Conservation (phyloP, 306 rosid species). For the Argentina anserina region DNA sequence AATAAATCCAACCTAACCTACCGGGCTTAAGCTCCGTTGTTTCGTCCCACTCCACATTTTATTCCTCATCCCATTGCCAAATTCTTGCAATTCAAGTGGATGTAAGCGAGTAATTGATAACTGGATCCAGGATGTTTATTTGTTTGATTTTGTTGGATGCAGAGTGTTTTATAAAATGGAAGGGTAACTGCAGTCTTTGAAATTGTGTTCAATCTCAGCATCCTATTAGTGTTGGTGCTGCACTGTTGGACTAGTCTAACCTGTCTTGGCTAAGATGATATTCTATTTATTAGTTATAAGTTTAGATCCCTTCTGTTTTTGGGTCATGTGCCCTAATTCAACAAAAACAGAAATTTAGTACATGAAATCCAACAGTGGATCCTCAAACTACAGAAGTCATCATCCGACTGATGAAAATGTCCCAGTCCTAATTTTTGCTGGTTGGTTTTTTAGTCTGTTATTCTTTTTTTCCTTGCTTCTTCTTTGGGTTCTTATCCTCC, state of each 20-base stretch:
- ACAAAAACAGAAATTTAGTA: not conserved
- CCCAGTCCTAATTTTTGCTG: not conserved
- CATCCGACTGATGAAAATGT: not conserved
- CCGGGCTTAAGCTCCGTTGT: not conserved
- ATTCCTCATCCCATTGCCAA: not conserved
- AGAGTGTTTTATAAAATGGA: not conserved
- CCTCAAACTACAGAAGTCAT: not conserved
- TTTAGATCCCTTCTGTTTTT: too few species aligned
- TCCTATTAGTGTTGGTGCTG: not conserved
- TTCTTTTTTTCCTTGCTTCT: not conserved
- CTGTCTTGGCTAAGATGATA: too few species aligned
- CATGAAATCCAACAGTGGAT: not conserved
- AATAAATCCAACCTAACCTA: not conserved
- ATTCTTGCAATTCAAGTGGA: not conserved
- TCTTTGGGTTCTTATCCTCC: not conserved
- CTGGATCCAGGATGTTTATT: not conserved
- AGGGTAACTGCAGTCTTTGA: not conserved
- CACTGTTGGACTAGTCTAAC: too few species aligned
- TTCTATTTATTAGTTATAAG: too few species aligned
- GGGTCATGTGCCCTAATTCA: too few species aligned
- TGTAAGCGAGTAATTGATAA: not conserved
- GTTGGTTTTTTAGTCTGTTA: not conserved
- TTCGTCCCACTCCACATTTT: not conserved
- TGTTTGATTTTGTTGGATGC: not conserved
- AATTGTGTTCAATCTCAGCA: not conserved